Conservation (phyloP, 2,329 filamentous ascomycete genomes). For the Alternaria sp. region DNA sequence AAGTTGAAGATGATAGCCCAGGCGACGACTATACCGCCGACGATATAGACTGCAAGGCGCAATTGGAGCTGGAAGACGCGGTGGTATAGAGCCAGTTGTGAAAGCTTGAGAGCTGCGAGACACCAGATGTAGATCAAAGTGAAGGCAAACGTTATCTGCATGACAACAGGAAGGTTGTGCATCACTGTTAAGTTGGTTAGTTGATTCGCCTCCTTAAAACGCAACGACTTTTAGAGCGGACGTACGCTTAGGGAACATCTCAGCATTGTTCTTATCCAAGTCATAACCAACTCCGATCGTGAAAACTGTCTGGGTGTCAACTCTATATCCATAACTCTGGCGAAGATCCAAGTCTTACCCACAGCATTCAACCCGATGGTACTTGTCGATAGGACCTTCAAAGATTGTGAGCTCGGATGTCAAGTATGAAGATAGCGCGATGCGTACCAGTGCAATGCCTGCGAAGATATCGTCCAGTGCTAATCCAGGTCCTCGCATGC, state of each 20-base stretch:
- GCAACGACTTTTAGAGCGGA: background rate
- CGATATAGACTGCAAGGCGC: slow-evolving; percentile 22
- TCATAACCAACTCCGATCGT: slow-evolving; percentile 31
- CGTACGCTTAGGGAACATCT: slow-evolving; percentile 25
- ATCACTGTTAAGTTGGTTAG: slow-evolving; percentile 12
- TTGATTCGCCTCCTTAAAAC: background rate
- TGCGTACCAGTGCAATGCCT: slow-evolving; percentile 22
- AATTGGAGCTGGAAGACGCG: slow-evolving; percentile 25
- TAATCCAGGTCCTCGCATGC: slow-evolving; percentile 26
- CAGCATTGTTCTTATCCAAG: slow-evolving; percentile 14
- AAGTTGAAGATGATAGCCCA: slow-evolving; percentile 36
- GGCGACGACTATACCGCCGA: slow-evolving; percentile 22
- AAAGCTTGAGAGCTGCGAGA: slow-evolving; percentile 29
- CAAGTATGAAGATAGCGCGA: background rate
- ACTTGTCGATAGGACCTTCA: slow-evolving; percentile 22
- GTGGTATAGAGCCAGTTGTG: slow-evolving; percentile 31
- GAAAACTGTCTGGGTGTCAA: slow-evolving; percentile 16
- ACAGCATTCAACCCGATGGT: slow-evolving; percentile 29
- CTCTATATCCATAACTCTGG: background rate
- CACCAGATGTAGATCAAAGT: slow-evolving; percentile 34
- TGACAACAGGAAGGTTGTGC: slow-evolving; percentile 29
- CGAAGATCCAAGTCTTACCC: slow-evolving; percentile 6
- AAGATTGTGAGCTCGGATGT: background rate
- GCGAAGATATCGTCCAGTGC: slow-evolving; percentile 30
- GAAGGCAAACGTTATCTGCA: slow-evolving; percentile 34